Conservation (phyloP, 805 yeast genomes). For the Saturnispora sekii region DNA sequence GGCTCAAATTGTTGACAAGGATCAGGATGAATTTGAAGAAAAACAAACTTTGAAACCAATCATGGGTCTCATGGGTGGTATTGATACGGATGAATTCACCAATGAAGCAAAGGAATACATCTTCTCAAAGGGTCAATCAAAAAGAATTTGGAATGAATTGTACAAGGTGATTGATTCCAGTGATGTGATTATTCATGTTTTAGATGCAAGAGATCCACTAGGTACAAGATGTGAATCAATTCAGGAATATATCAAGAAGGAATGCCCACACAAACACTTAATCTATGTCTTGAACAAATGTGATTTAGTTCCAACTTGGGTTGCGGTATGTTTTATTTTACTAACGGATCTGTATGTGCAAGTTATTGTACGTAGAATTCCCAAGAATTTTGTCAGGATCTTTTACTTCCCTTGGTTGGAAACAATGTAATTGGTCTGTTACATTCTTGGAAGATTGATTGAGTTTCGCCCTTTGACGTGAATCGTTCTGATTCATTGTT, state of each 20-base stretch:
- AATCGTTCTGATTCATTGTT: conserved; percentile 2
- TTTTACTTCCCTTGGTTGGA: conserved; percentile 21
- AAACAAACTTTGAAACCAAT: conserved; percentile 68
- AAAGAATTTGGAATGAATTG: conserved; percentile 96
- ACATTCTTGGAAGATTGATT: conserved; percentile 90
- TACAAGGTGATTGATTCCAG: conserved; percentile 96
- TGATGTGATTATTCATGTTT: conserved; percentile 91
- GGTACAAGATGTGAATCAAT: conserved; percentile 94
- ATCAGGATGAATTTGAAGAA: conserved; percentile 55
- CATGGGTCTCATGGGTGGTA: conserved; percentile 70
- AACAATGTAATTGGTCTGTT: conserved; percentile 72
- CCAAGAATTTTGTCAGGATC: conserved; percentile 85
- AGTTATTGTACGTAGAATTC: not conserved
- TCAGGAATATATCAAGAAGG: conserved; percentile 85
- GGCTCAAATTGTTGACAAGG: conserved; percentile 47
- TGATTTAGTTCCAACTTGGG: conserved; percentile 98
- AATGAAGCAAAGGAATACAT: conserved; percentile 92
- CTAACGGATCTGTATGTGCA: conserved; percentile 8
- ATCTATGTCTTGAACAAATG: conserved; percentile 92
- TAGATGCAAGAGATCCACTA: conserved; percentile 95
- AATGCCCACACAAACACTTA: conserved; percentile 94
- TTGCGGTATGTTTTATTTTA: conserved; percentile 86
- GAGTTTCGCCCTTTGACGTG: conserved; percentile 14
- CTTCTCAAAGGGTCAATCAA: conserved; percentile 94
- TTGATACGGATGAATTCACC: conserved; percentile 69